Evolutionary conservation across 75 land plant genomes (phyloP), one percentile per base, ranked within the genome.

Genomic region (Sequoiadendron giganteum): DNA sequence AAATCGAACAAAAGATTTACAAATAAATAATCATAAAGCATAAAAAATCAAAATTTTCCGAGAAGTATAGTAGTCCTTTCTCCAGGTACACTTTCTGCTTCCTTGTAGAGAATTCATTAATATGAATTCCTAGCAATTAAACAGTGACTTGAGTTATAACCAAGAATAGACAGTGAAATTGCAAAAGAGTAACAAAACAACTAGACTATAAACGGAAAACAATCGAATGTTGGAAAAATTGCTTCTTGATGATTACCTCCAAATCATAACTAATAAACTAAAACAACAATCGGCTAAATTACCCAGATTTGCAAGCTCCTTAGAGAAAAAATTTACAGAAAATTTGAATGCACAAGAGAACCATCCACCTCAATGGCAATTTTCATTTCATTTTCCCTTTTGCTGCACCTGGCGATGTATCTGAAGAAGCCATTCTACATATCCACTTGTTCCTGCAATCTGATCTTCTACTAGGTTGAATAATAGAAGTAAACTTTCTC

Each of bases 391-490:
- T 54, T 85, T 45, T 85, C 65, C 21, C 32, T 85, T 85, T 85
- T 85, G 86, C 65, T 85, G 86, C 21, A 85, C 65, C 49, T 97
- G 99, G 28, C 97, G 94, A 61, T 95, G 91, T 72, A 93, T 91
- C 87, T 97, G 97, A 36, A 93, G 58, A 76, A 97, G 88, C 95
- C 95, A 98, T n/a, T 98, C 99, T 61, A 88, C 83, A 91, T 98
- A 98, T 85, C 96, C 92, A 87, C 84, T 90, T 25, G 92, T 45
- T 40, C 97, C 99, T 28, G 95, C 94, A 43, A 86, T 91, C 85
- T 94, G 99, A 87, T 98, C 99, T 90, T 98, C 99, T 15, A 97
- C 89, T 25, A 98, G 92, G 83, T 95, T 98, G 80, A 90, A 49
- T 56, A 96, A 94, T 40, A 98, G 88, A 86, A 96, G 87, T 32